A percentile compares a stretch with the other conserved stretches of the same genome.
These are phyloP conservation scores for Aspergillus quadricinctus DNA, from an alignment of 2,329 filamentous ascomycete genomes.

Conservation along the genomic window DNA sequence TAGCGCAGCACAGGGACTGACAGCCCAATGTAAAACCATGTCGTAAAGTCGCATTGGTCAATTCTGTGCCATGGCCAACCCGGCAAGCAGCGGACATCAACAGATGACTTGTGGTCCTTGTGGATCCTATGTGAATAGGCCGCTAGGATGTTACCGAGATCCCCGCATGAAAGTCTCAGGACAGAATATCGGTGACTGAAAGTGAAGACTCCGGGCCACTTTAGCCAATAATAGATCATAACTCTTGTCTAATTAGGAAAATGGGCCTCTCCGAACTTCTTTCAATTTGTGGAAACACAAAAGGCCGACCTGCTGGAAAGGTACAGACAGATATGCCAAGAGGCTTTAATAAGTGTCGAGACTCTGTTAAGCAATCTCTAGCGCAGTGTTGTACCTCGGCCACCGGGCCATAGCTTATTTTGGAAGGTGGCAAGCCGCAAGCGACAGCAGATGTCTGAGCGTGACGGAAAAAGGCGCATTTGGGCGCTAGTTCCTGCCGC, in stretches of 20 bases:
- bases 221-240: not conserved
- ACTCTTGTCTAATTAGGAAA: not conserved
- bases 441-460: not conserved
- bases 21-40: not conserved
- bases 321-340: not conserved
- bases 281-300: not conserved
- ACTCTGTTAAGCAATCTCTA: constrained; percentile 3
- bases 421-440: constrained; percentile 3
- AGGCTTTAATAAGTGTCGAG: not conserved
- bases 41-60: not conserved
- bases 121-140: not conserved
- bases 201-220: not conserved
- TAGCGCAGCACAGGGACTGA: not conserved
- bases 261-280: not conserved
- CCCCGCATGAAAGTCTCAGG: not conserved
- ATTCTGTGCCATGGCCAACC: not conserved
- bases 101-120: not conserved
- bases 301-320: not conserved
- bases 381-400: constrained; percentile 3
- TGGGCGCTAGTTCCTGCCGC: not conserved
- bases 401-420: constrained; percentile 1
- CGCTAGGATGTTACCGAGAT: not conserved
- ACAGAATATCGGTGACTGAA: not conserved
- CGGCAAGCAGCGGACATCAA: not conserved
- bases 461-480: not conserved